These are phyloP conservation scores for Fusarium penzigii DNA, from an alignment of 2,329 filamentous ascomycete genomes.

Conservation along the genomic window DNA sequence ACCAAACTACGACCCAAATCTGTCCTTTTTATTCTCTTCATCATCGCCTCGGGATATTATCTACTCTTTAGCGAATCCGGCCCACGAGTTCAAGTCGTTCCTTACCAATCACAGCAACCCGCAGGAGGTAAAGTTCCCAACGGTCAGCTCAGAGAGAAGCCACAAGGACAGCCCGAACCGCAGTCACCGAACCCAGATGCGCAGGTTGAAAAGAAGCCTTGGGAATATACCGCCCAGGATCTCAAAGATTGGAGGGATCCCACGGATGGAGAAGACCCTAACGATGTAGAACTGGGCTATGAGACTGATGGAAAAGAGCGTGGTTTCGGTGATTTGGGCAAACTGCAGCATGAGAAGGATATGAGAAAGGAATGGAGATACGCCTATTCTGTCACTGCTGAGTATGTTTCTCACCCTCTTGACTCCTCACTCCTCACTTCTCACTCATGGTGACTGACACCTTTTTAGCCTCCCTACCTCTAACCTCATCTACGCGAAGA, in stretches of 20 bases:
- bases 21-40: conserved; percentile 42
- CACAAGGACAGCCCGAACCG: background rate
- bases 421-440: background rate
- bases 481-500: conserved; percentile 59
- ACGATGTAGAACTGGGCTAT: conserved; percentile 37
- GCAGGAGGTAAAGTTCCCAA: conserved; percentile 6
- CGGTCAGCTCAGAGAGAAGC: background rate
- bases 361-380: conserved; percentile 43
- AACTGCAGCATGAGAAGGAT: conserved; percentile 45
- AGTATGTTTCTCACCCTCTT: conserved; percentile 35
- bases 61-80: conserved; percentile 41
- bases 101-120: conserved; percentile 9
- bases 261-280: conserved; percentile 36
- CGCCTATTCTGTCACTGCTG: conserved; percentile 40
- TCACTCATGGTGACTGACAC: conserved; percentile 30
- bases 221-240: conserved; percentile 39
- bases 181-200: background rate
- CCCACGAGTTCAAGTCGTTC: conserved; percentile 37
- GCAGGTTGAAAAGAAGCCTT: conserved; percentile 24
- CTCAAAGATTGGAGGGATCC: conserved; percentile 39
- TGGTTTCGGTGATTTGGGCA: conserved; percentile 34
- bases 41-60: conserved; percentile 45
- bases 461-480: conserved; percentile 40
- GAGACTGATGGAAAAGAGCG: conserved; percentile 39
- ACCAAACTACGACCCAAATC: conserved; percentile 43